Evolutionary conservation across 2,329 filamentous ascomycete species (phyloP).

Genomic region (Clonostachys solani): DNA sequence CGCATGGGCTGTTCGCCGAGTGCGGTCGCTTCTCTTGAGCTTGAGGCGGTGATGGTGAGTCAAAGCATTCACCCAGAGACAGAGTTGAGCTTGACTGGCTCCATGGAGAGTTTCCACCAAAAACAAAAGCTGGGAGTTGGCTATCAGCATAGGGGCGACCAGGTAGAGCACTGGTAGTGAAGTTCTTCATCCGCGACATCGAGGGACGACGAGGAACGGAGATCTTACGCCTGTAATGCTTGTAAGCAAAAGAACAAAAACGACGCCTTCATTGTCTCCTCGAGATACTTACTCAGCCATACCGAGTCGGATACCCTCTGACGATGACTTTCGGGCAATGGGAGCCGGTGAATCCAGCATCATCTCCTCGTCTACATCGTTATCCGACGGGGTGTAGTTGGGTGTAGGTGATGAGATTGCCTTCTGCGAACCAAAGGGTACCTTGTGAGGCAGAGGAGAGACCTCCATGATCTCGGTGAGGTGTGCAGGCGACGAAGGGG

Average conservation of each 20-base stretch:
- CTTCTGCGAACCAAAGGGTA: constrained; percentile 60
- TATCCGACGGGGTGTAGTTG: constrained; percentile 37
- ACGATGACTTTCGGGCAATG: constrained; percentile 36
- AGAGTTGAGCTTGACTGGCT: constrained; percentile 33
- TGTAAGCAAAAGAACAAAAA: constrained; percentile 14
- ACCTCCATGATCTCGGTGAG: constrained; percentile 83
- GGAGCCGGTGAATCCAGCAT: constrained; percentile 54
- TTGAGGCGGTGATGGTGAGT: constrained; percentile 68
- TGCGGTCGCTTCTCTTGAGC: constrained; percentile 63
- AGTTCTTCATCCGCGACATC: constrained; percentile 69
- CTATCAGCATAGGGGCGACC: constrained; percentile 57
- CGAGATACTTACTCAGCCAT: constrained; percentile 46
- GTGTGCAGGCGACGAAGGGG: constrained; percentile 74
- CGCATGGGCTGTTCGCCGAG: constrained; percentile 55
- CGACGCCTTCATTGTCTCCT: constrained; percentile 4
- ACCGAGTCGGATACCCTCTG: constrained; percentile 44
- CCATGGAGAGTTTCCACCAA: constrained; percentile 42
- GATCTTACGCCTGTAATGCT: constrained; percentile 54
- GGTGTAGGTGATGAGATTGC: constrained; percentile 72
- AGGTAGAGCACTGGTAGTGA: constrained; percentile 63
- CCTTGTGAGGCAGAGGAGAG: constrained; percentile 88
- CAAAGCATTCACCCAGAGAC: constrained; percentile 76
- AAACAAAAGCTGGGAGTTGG: constrained; percentile 70
- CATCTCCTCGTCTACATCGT: constrained; percentile 42
- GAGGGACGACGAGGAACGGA: constrained; percentile 69